These are phyloP conservation scores for Arxiozyma bovina DNA, from an alignment of 1,139 yeast genomes.

Conservation along the genomic window DNA sequence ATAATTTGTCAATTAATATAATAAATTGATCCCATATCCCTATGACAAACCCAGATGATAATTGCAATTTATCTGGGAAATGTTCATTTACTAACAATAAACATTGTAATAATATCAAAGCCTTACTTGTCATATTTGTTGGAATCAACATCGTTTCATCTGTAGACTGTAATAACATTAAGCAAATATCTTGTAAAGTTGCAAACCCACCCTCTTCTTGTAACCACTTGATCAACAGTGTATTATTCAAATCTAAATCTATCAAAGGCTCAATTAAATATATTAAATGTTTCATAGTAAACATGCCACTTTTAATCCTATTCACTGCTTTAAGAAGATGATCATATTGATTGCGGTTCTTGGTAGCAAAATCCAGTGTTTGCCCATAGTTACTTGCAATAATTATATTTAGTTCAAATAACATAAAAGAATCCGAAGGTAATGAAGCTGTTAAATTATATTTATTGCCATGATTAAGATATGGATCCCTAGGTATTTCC, in stretches of 20 bases:
- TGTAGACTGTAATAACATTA: constrained; percentile 21
- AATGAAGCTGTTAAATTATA: constrained; percentile 5
- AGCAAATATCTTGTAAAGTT: constrained; percentile 13
- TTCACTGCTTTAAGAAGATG: constrained; percentile 16
- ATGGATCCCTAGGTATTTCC: background rate
- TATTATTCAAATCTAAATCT: constrained; percentile 6
- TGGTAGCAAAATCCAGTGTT: background rate
- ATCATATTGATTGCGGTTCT: constrained; percentile 7
- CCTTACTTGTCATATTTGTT: constrained; percentile 20
- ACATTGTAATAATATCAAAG: constrained; percentile 21
- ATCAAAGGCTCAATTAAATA: constrained; percentile 19
- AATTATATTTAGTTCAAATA: constrained; percentile 12
- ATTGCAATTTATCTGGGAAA: background rate
- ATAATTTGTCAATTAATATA: constrained; percentile 16
- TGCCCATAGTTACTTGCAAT: constrained; percentile 2
- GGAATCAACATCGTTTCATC: constrained; percentile 22
- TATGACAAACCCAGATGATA: constrained; percentile 7
- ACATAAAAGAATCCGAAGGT: constrained; percentile 11
- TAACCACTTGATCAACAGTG: constrained; percentile 18
- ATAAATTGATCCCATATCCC: constrained; percentile 19
- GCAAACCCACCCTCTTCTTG: constrained; percentile 17
- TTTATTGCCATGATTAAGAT: background rate
- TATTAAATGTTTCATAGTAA: constrained; percentile 24
- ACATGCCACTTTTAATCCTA: constrained; percentile 23
- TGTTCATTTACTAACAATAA: constrained; percentile 12